Evolutionary conservation across 345 rosid genomes (phyloP), one percentile per base, ranked within the genome.

Genomic region (Salix viminalis): DNA sequence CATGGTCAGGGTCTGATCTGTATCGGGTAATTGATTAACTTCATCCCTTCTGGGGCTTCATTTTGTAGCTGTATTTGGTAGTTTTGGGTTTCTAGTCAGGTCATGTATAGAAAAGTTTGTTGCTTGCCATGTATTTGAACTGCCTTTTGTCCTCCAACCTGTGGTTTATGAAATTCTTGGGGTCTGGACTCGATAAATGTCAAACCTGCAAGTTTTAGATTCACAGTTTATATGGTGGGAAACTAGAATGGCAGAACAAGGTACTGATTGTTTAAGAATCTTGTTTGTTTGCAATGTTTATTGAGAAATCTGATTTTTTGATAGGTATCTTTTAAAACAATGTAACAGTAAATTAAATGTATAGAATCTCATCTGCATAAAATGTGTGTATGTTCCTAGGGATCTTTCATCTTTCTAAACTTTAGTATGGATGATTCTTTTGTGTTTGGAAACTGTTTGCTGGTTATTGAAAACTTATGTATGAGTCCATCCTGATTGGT

Each of bases 401-500:
- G 54, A 67, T 65, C 30, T 66, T 21, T 50, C 34, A 56, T 48
- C 23, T 52, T 67, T 12, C 11, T 52, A 23, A 46, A 50, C 39
- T 30, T 23, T 52, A n/a, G 34, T 5, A 34, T 66, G 39, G 26
- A 76, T 46, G 56, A 67, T 42, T 46, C n/a, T 48, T 41, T 42
- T n/a, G 60, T 15, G 36, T 30, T 13, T 5, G 60, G 42, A 64
- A 26, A 50, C 34, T 69, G 7, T 73, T 8, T 65, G 46, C 60
- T 64, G 70, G n/a, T 48, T 70, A 28, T 73, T 28, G 16, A 39
- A 34, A 56, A 34, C 71, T n/a, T 30, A 70, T 72, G 48, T 71
- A 52, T 56, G 30, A 76, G 24, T 67, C 26, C 68, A 32, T 67
- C 61, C 52, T 76, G 1, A n/a, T 76, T 5, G 36, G 21, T 18